Conservation (phyloP, 2,329 filamentous ascomycete species). For the Pyrenochaeta sp. region DNA sequence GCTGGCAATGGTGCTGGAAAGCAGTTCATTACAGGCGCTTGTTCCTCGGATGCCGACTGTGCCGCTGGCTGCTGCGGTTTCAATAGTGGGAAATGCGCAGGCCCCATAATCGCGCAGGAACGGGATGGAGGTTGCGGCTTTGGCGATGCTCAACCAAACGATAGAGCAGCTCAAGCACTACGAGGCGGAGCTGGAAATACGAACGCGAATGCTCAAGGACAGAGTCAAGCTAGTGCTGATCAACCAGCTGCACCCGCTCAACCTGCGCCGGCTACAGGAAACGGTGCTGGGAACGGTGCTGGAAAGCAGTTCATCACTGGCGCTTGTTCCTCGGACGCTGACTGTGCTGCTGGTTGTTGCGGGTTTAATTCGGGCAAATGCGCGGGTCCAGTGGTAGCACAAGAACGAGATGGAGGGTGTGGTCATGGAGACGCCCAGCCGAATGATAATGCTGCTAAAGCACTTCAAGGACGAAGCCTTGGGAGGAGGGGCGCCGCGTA, state of each 20-base stretch:
- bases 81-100: slow-evolving; percentile 45
- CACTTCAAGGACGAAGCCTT: slow-evolving; percentile 28
- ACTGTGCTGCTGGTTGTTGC: slow-evolving; percentile 51
- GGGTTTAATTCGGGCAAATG: slow-evolving; percentile 45
- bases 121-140: slow-evolving; percentile 44
- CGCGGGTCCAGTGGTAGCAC: slow-evolving; percentile 43
- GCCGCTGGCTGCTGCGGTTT: slow-evolving; percentile 50
- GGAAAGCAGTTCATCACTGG: slow-evolving; percentile 53
- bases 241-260: slow-evolving; percentile 1
- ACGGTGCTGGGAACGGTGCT: slow-evolving; percentile 6
- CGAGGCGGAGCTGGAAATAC: slow-evolving; percentile 13
- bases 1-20: slow-evolving; percentile 21
- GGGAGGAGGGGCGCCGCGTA: slow-evolving; percentile 30
- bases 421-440: slow-evolving; percentile 47
- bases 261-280: slow-evolving; percentile 1
- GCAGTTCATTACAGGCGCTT: slow-evolving; percentile 53
- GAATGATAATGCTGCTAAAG: slow-evolving; percentile 44
- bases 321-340: slow-evolving; percentile 47
- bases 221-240: slow-evolving; percentile 3
- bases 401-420: slow-evolving; percentile 48
- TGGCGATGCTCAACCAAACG: slow-evolving; percentile 35
- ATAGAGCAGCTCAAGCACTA: slow-evolving; percentile 26
- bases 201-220: slow-evolving; percentile 4
- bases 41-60: slow-evolving; percentile 50
- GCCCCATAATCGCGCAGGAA: slow-evolving; percentile 37